These are phyloP conservation scores for Corymbia maculata DNA, from an alignment of 345 rosid genomes.

Conservation along the genomic window DNA sequence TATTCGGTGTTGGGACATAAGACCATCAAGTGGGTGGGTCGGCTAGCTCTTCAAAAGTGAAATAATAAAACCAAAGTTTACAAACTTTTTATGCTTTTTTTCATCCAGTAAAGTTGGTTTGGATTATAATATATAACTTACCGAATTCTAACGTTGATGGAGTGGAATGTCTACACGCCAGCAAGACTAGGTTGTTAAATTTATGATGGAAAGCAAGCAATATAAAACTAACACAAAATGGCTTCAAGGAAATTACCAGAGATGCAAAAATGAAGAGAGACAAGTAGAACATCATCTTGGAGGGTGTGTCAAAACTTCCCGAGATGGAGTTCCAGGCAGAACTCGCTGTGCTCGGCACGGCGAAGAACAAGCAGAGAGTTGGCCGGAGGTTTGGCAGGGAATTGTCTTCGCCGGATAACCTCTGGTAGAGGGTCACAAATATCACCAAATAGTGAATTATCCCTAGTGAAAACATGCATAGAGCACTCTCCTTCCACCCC, in stretches of 20 bases:
- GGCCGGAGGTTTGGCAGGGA: conserved; percentile 44
- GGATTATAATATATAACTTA: background rate
- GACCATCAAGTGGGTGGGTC: background rate
- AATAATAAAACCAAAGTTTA: background rate
- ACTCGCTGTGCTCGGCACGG: conserved; percentile 60
- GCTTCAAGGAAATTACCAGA: background rate
- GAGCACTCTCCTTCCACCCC: conserved; percentile 53
- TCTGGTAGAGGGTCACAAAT: conserved; percentile 68
- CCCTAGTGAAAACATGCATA: conserved; percentile 57
- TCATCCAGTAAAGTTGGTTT: background rate
- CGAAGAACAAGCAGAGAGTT: conserved; percentile 59
- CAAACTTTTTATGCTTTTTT: background rate
- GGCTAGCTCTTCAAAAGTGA: background rate
- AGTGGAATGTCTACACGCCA: background rate
- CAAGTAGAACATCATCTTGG: conserved; percentile 12
- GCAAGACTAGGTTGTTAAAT: background rate
- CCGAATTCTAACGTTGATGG: background rate
- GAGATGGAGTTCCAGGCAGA: conserved; percentile 59
- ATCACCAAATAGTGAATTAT: conserved; percentile 58
- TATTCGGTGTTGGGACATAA: background rate
- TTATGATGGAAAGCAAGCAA: background rate
- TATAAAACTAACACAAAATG: background rate
- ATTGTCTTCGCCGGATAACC: conserved; percentile 25
- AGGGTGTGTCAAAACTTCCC: conserved; percentile 30
- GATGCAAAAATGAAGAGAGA: conserved; percentile 7